Conservation (phyloP, 139 green algal species). For the Micractinium conductrix region DNA sequence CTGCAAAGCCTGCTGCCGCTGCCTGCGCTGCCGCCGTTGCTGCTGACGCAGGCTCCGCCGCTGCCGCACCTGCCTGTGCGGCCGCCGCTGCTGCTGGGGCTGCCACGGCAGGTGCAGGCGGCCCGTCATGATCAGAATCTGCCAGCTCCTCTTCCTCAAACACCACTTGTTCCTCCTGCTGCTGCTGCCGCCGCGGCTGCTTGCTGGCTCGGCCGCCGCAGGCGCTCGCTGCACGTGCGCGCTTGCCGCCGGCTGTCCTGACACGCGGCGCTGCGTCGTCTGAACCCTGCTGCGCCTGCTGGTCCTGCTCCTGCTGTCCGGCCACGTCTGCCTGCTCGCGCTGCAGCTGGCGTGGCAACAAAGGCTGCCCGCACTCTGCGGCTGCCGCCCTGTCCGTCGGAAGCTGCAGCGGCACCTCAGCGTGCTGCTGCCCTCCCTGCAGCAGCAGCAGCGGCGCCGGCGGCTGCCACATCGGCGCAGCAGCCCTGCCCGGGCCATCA, state of each 20-base stretch:
- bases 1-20: neutral
- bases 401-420: neutral
- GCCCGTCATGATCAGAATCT: slow-evolving; percentile 16
- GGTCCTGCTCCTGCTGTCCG: neutral
- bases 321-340: neutral
- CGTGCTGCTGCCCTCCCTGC: neutral
- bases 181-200: slow-evolving; percentile 1
- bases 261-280: neutral
- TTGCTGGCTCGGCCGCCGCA: neutral
- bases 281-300: neutral
- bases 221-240: neutral
- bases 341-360: no score
- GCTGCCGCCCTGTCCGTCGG: no score
- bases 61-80: neutral
- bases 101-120: neutral
- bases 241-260: neutral
- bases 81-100: neutral
- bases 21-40: neutral
- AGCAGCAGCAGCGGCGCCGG: neutral
- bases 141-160: slow-evolving; percentile 33
- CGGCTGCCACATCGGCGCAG: neutral
- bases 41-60: no score
- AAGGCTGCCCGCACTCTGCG: no score
- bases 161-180: neutral
- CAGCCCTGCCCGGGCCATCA: neutral